Evolutionary conservation across 345 rosid species (phyloP).

Genomic region (Salix suchowensis): DNA sequence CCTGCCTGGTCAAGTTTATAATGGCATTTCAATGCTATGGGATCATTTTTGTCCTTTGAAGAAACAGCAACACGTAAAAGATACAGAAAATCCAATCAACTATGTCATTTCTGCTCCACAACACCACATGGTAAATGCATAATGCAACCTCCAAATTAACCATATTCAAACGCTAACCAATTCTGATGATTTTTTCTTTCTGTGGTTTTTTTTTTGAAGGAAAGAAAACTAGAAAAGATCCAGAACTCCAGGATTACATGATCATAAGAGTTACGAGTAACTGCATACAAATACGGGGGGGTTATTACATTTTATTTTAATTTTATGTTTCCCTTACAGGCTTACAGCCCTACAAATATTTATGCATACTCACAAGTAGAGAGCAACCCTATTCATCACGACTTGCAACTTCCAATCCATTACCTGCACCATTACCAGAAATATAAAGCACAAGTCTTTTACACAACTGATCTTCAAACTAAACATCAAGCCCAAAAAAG

Average conservation of each 20-base stretch:
- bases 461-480: not conserved
- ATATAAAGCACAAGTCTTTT: not conserved
- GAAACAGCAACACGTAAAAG: not conserved
- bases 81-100: not conserved
- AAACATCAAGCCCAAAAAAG: not conserved
- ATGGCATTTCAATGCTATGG: not conserved
- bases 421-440: conserved; percentile 44
- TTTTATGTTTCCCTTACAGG: not conserved
- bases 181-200: too few relatives aligned
- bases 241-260: not conserved
- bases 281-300: not conserved
- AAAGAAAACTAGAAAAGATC: not conserved
- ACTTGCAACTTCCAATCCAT: conserved; percentile 87
- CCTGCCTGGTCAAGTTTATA: not conserved
- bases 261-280: not conserved
- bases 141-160: not conserved
- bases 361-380: not conserved
- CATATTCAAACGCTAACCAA: not conserved
- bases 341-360: not conserved
- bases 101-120: not conserved
- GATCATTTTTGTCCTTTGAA: not conserved
- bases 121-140: not conserved
- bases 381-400: conserved; percentile 20
- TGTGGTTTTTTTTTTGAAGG: not conserved
- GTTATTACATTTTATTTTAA: not conserved